Conservation (phyloP, 2,329 filamentous ascomycete species). For the Harringtonia aguacate region DNA sequence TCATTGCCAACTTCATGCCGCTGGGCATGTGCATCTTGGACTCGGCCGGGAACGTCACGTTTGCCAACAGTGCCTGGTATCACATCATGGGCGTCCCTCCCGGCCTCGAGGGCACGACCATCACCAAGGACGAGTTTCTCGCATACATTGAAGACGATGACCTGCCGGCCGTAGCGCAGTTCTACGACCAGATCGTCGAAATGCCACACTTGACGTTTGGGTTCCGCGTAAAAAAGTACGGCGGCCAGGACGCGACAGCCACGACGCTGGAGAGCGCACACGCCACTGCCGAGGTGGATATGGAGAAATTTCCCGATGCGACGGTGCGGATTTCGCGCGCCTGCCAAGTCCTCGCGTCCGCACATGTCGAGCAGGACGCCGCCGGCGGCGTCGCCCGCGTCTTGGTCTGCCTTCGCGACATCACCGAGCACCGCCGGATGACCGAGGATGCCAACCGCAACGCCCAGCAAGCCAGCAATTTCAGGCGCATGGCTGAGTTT, state of each 20-base stretch:
- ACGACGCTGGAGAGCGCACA: neutral
- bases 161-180: conserved; percentile 25
- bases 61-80: conserved; percentile 60
- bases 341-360: conserved; percentile 30
- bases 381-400: conserved; percentile 33
- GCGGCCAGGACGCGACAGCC: neutral
- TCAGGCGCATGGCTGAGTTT: conserved; percentile 42
- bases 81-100: conserved; percentile 35
- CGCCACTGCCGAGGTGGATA: neutral
- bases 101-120: conserved; percentile 6
- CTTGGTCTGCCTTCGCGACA: conserved; percentile 39
- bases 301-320: too few relatives aligned
- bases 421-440: conserved; percentile 37
- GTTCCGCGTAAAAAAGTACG: conserved; percentile 29
- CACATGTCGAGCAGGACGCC: conserved; percentile 32
- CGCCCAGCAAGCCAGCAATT: conserved; percentile 40
- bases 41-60: conserved; percentile 51
- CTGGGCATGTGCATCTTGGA: conserved; percentile 66
- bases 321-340: neutral
- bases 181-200: conserved; percentile 28
- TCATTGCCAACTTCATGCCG: conserved; percentile 63
- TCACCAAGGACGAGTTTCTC: conserved; percentile 20
- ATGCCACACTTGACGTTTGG: conserved; percentile 31
- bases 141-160: conserved; percentile 36
- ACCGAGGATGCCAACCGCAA: conserved; percentile 36